These are phyloP conservation scores for Melastoma candidum DNA, from an alignment of 441 rosid species.

Conservation along the genomic window DNA sequence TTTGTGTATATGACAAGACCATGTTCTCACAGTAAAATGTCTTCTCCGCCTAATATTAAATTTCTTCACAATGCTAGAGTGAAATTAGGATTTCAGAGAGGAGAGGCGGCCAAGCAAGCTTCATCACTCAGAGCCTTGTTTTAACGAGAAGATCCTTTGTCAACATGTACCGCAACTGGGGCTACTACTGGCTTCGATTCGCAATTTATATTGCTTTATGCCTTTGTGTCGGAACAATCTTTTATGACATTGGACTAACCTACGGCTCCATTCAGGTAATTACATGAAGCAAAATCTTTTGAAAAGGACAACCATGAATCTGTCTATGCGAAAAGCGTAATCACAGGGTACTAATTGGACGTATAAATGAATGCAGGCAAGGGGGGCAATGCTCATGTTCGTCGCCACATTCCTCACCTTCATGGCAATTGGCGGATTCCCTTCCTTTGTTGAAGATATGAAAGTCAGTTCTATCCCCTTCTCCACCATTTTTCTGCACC, in stretches of 20 bases:
- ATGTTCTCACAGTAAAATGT: neutral
- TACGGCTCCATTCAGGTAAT: constrained; percentile 34
- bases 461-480: constrained; percentile 24
- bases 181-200: constrained; percentile 55
- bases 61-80: neutral
- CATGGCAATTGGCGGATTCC: constrained; percentile 63
- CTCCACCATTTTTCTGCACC: neutral
- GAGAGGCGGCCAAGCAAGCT: constrained; percentile 29
- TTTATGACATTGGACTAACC: constrained; percentile 22
- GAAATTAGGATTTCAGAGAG: constrained; percentile 13
- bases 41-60: neutral
- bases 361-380: constrained; percentile 26
- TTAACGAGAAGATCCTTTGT: constrained; percentile 39
- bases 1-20: neutral
- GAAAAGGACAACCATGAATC: neutral
- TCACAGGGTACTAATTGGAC: neutral
- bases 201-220: constrained; percentile 31
- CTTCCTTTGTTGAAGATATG: constrained; percentile 62
- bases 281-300: neutral
- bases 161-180: constrained; percentile 56
- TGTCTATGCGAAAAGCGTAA: neutral
- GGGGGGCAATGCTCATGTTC: constrained; percentile 44
- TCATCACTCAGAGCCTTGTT: constrained; percentile 33
- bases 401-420: constrained; percentile 45
- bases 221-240: constrained; percentile 35